Evolutionary conservation across 2,329 filamentous ascomycete genomes (phyloP), one percentile per base, ranked within the genome.

Genomic region (Alternaria ethzedia): DNA sequence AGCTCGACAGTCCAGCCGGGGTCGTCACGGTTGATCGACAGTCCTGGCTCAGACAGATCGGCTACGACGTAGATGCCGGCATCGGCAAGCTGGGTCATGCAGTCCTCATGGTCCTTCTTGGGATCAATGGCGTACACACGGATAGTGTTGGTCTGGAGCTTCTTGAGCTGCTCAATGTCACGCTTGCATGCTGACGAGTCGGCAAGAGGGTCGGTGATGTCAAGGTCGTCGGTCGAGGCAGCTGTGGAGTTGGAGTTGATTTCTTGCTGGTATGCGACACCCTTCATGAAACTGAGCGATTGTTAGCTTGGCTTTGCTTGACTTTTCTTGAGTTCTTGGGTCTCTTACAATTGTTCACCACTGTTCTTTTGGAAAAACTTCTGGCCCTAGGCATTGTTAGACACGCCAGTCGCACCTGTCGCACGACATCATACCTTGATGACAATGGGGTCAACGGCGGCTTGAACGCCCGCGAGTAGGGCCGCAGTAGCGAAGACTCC

Each of bases 41-140:
- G 80, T 58, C 82, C 83, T 30, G 96, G 96, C 79, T 96, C 89
- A 21, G 91, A 91, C 71, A 99, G 84, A 85, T 99, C 96, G 70
- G 94, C 91, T 74, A 99, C 88, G 76, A 99, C 90, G 81, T 98
- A 99, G 85, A 99, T 98, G 76, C 94, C 95, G 60, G 91, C 92
- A 64, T 91, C 88, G 61, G 91, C 86, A 54, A 99, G 88, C 69
- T 93, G 80, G 71, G 86, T 84, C 94, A 99, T 97, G 85, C 96
- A 98, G 55, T 85, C 86, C 57, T 86, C 85, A 84, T 99, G 96
- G 83, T 96, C 86, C 70, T 86, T 81, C 15, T 85, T 88, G 23
- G 95, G 92, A 83, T 98, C 88, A 75, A 98, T 89, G 74, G 95
- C 94, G 81, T 99, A 99, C 60, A 96, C 94, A 81, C 96, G 95